Base-by-base conservation (phyloP, 2,329 filamentous ascomycete genomes). In the Penicillium sp. region DNA sequence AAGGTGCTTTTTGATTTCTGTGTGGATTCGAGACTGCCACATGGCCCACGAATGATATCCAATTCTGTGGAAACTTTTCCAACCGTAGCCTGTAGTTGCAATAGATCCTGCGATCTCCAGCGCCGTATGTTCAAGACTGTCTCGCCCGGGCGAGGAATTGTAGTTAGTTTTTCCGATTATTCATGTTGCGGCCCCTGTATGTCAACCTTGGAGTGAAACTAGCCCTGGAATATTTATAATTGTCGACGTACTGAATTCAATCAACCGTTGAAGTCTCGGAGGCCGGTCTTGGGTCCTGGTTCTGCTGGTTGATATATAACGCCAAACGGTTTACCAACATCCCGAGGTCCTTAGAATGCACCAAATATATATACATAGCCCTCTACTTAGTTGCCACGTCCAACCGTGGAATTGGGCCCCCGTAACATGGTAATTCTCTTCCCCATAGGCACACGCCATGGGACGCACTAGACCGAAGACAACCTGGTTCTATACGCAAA, bases 21-120 rank as follows among this genome's bases (percentile, higher is more conserved):
- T 59, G 53, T 60, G 59, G 54, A 54, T 50, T 50, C 27, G 36
- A 59, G 40, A 54, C 28, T 52, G 48, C 48, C 53, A 53, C 49
- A 51, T 49, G 40, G 35, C 54, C 56, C 54, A 53, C 46, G 39
- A 57, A 59, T 57, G 45, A 57, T 46, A 55, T 53, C 45, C 47
- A 31, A 38, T 50, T 51, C 45, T 48, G 50, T 57, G 54, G 51
- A 55, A 30, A 16, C 22, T 22, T 20, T 39, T 24, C 24, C 24
- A 28, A 20, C 16, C 36, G 14, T 39, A 38, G 13, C 24, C 24
- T 36, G 14, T 39, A 36, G 20, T 4, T 27, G 25, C 7, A 10
- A 9, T 27, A 43, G 14, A 22, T 7, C 9, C 20, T 40, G 40
- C 39, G 18, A n/a, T 6, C 14, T 22, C 20, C 20, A 22, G 20